phyloP scores from a whole-genome alignment of 2,329 filamentous ascomycete species.

The Emmonsiellopsis sp. region DNA sequence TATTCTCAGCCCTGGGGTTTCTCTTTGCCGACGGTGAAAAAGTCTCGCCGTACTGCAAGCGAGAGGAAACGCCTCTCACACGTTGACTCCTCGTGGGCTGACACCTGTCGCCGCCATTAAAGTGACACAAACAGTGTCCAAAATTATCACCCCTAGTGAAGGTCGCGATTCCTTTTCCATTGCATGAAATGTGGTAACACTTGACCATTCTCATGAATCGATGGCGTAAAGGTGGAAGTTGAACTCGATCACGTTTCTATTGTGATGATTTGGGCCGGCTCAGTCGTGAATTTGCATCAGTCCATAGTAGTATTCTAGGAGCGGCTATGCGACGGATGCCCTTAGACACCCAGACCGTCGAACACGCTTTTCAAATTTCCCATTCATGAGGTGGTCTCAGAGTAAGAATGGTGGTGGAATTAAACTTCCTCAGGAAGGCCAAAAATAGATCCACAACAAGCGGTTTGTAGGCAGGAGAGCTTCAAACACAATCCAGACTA shows the following conservation, averaged over 20 bases:
- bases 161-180: background rate
- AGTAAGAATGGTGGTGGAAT: too few species aligned
- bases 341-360: too few species aligned
- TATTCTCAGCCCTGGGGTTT: background rate
- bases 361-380: too few species aligned
- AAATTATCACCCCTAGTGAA: background rate
- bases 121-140: background rate
- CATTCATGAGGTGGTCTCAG: too few species aligned
- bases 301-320: too few species aligned
- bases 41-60: background rate
- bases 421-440: too few species aligned
- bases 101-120: background rate
- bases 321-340: too few species aligned
- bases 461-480: background rate
- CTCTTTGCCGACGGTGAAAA: background rate
- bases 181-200: conserved; percentile 1
- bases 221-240: background rate
- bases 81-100: background rate
- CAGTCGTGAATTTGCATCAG: too few species aligned
- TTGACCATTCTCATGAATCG: conserved; percentile 1
- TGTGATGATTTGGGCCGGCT: too few species aligned
- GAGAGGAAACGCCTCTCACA: background rate
- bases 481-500: background rate
- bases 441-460: too few species aligned
- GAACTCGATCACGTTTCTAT: too few species aligned